phyloP scores from a whole-genome alignment of 176 grass and related monocot species.

The Secale cereale region DNA sequence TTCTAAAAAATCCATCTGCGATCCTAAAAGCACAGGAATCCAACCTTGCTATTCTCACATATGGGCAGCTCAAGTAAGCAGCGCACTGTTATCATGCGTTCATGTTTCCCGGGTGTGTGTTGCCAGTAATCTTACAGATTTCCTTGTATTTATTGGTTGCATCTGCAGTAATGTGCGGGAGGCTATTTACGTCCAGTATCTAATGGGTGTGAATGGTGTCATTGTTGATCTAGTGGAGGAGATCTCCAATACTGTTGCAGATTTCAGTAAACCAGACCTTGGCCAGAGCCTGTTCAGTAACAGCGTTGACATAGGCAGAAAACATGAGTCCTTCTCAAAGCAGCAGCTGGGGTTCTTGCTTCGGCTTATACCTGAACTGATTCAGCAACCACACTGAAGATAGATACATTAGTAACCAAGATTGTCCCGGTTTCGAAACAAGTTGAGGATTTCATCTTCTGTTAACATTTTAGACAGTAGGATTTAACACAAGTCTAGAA shows the following conservation, averaged over 20 bases:
- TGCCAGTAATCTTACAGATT: constrained; percentile 12
- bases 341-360: constrained; percentile 64
- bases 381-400: constrained; percentile 37
- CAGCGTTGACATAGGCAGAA: neutral
- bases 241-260: constrained; percentile 43
- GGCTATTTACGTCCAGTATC: constrained; percentile 58
- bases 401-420: neutral
- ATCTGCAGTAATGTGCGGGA: constrained; percentile 55
- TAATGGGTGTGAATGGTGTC: constrained; percentile 63
- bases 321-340: constrained; percentile 35
- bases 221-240: constrained; percentile 67
- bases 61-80: constrained; percentile 87
- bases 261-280: constrained; percentile 19
- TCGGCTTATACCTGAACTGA: constrained; percentile 51
- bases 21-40: constrained; percentile 66
- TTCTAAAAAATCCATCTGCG: constrained; percentile 65
- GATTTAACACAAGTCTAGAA: constrained; percentile 10
- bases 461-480: no score
- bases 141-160: neutral
- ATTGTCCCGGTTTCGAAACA: no score
- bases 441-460: no score
- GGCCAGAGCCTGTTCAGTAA: neutral
- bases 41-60: constrained; percentile 72
- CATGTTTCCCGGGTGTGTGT: neutral
- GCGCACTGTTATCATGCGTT: neutral